These are phyloP conservation scores for Fraxinus ornus DNA, from an alignment of 305 asterid species.

Conservation along the genomic window DNA sequence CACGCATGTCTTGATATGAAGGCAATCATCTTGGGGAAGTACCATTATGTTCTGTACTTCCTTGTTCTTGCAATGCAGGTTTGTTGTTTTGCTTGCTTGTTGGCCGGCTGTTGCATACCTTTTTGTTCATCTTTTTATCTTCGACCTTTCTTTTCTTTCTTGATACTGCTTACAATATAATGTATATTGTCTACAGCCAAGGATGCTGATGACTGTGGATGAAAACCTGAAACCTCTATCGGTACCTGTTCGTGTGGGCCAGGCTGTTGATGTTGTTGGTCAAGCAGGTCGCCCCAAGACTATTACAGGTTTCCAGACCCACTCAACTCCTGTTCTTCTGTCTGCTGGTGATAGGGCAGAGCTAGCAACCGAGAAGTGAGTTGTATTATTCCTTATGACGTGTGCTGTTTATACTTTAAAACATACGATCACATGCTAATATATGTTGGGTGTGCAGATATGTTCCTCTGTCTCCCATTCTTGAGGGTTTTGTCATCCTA, in stretches of 20 bases:
- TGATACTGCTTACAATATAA: neutral
- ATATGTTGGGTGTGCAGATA: constrained; percentile 46
- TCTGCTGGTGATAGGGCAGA: constrained; percentile 98
- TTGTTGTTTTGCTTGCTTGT: neutral
- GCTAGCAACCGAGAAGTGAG: constrained; percentile 93
- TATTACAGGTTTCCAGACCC: constrained; percentile 95
- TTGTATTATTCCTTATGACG: neutral
- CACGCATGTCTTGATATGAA: constrained; percentile 96
- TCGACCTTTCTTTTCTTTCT: neutral
- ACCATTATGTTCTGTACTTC: constrained; percentile 84
- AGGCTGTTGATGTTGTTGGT: constrained; percentile 95
- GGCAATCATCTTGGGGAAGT: constrained; percentile 80
- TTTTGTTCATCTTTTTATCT: neutral
- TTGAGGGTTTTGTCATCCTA: constrained; percentile 90
- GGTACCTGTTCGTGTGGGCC: constrained; percentile 95
- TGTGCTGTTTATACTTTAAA: neutral
- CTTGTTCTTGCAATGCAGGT: constrained; percentile 96
- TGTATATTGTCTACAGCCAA: constrained; percentile 55
- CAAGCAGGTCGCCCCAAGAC: constrained; percentile 98
- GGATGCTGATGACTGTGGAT: constrained; percentile 91
- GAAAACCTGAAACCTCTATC: constrained; percentile 84
- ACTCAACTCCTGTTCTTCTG: constrained; percentile 87
- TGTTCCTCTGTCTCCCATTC: constrained; percentile 81
- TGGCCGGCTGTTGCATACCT: neutral
- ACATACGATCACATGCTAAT: neutral